Conservation (phyloP, 768 basidiomycete genomes). For the Coprinopsis strossmayeri region DNA sequence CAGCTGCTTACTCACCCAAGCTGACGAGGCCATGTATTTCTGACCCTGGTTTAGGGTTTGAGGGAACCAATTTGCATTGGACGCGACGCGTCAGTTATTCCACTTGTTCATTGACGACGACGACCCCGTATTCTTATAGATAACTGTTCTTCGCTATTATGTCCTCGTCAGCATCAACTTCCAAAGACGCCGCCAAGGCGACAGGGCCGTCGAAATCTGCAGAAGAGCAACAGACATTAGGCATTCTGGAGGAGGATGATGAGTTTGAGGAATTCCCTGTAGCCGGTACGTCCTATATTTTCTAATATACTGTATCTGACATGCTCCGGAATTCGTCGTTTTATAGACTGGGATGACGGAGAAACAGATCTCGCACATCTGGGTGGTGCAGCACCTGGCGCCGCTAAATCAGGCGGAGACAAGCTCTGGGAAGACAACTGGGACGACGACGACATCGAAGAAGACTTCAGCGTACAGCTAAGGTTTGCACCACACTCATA, state of each 20-base stretch:
- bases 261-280: conserved; percentile 93
- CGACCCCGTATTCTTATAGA: not conserved
- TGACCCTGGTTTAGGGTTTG: not conserved
- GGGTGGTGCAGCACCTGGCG: conserved; percentile 65
- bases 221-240: conserved; percentile 35
- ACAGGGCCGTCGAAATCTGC: not conserved
- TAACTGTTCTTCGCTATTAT: too few species aligned
- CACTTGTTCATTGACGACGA: not conserved
- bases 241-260: conserved; percentile 94
- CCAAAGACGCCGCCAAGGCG: conserved; percentile 3
- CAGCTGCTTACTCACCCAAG: too few species aligned
- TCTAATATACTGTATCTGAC: not conserved
- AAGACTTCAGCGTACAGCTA: conserved; percentile 93
- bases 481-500: conserved; percentile 47
- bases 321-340: not conserved
- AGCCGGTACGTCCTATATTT: conserved; percentile 49
- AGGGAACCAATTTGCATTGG: not conserved
- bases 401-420: conserved; percentile 75
- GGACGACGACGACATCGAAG: conserved; percentile 99
- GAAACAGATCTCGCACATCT: conserved; percentile 79
- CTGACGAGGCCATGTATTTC: not conserved
- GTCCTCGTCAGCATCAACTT: conserved; percentile 3
- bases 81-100: not conserved
- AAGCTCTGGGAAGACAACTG: conserved; percentile 99
- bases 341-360: conserved; percentile 79